Percentiles rank a stretch among this genome's conserved stretches.
These are phyloP conservation scores for Porcisia deanei DNA, from an alignment of 208 protist genomes.

Conservation along the genomic window DNA sequence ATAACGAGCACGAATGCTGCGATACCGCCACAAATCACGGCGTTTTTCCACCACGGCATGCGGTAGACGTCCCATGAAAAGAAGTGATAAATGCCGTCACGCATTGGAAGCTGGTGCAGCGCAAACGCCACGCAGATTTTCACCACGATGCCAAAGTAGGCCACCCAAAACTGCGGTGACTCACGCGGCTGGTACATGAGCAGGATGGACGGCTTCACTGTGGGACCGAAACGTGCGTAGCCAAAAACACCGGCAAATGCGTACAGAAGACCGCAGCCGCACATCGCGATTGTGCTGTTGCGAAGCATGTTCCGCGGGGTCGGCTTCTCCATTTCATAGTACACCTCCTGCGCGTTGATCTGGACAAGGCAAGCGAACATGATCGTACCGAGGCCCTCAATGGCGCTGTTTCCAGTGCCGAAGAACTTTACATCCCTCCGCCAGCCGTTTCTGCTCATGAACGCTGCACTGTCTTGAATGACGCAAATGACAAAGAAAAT, in stretches of 20 bases:
- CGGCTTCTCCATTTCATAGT: slow-evolving; percentile 45
- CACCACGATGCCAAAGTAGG: slow-evolving; percentile 66
- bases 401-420: slow-evolving; percentile 33
- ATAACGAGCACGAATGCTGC: slow-evolving; percentile 39
- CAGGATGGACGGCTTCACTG: slow-evolving; percentile 54
- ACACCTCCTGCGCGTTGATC: slow-evolving; percentile 57
- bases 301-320: slow-evolving; percentile 47
- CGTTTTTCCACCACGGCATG: slow-evolving; percentile 60
- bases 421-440: slow-evolving; percentile 40
- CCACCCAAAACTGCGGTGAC: slow-evolving; percentile 45
- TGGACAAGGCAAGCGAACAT: slow-evolving; percentile 69
- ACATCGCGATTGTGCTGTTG: slow-evolving; percentile 34
- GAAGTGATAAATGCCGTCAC: slow-evolving; percentile 64
- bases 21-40: slow-evolving; percentile 35
- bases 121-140: slow-evolving; percentile 77
- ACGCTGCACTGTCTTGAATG: slow-evolving; percentile 33
- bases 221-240: slow-evolving; percentile 63
- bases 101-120: slow-evolving; percentile 57
- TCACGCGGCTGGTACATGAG: slow-evolving; percentile 61
- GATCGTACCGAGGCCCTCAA: slow-evolving; percentile 49
- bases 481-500: slow-evolving; percentile 68
- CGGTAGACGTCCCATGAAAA: slow-evolving; percentile 45
- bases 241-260: slow-evolving; percentile 73
- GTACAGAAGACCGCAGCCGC: slow-evolving; percentile 59
- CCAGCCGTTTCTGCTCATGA: slow-evolving; percentile 38